A percentile compares a stretch with the other conserved stretches of the same genome.
These are phyloP conservation scores for Crithidia bombi DNA, from an alignment of 208 protist species.

Conservation along the genomic window DNA sequence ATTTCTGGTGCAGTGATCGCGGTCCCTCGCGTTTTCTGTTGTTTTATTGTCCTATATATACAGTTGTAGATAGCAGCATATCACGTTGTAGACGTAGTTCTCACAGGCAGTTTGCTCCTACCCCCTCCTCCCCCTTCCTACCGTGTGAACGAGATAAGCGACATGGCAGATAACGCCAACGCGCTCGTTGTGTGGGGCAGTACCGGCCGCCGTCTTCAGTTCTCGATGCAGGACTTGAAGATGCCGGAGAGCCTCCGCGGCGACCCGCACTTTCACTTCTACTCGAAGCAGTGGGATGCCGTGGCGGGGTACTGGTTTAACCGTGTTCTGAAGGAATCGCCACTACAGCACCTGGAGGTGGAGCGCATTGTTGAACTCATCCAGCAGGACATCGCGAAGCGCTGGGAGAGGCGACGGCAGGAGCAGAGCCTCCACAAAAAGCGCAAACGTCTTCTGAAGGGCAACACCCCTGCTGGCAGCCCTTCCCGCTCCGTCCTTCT, in stretches of 20 bases:
- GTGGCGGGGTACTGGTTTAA: conserved; percentile 80
- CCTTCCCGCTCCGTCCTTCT: conserved; percentile 60
- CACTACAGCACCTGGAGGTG: conserved; percentile 65
- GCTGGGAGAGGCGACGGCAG: conserved; percentile 53
- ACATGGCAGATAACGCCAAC: conserved; percentile 29
- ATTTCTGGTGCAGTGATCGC: too few species aligned
- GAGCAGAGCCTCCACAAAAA: conserved; percentile 74
- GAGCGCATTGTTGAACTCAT: conserved; percentile 63
- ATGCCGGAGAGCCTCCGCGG: conserved; percentile 67
- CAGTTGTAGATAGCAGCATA: too few species aligned
- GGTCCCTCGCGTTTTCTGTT: too few species aligned
- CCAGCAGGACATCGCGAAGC: conserved; percentile 61
- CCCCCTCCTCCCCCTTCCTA: too few species aligned
- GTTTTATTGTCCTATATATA: too few species aligned
- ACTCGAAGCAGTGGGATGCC: conserved; percentile 80
- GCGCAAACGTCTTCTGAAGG: conserved; percentile 56
- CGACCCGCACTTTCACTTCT: conserved; percentile 63
- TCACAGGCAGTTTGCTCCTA: too few species aligned
- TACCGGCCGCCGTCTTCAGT: conserved; percentile 71
- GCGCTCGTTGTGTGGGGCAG: conserved; percentile 81
- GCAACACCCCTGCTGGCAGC: conserved; percentile 41
- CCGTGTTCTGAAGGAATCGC: conserved; percentile 71
- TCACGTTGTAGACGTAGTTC: too few species aligned
- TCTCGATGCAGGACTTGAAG: conserved; percentile 67
- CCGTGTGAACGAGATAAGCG: too few species aligned